Conservation (phyloP, 306 rosid genomes). For the Sicyos baderoa region DNA sequence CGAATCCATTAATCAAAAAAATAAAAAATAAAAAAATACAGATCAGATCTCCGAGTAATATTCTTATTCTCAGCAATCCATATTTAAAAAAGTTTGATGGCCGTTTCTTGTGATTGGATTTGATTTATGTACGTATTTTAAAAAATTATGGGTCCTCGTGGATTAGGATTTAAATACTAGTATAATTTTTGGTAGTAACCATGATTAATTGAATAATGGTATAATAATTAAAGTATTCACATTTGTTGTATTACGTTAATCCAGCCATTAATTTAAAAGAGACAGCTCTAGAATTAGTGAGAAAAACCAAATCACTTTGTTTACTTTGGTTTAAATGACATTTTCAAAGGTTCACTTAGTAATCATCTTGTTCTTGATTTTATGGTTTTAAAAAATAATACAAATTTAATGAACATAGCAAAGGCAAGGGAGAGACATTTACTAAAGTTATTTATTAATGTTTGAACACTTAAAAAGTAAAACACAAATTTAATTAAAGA, state of each 20-base stretch:
- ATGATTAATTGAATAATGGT: neutral
- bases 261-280: neutral
- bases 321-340: neutral
- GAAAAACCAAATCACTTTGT: neutral
- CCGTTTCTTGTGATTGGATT: neutral
- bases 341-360: neutral
- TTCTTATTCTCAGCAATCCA: conserved; percentile 5
- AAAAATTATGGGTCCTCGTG: neutral
- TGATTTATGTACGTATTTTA: neutral
- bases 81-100: neutral
- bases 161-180: neutral
- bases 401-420: no score
- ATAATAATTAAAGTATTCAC: neutral
- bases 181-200: neutral
- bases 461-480: no score
- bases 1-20: neutral
- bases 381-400: neutral
- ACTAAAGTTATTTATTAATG: no score
- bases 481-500: no score
- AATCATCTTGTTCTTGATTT: neutral
- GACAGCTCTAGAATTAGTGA: neutral
- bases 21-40: neutral
- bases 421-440: no score
- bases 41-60: neutral
- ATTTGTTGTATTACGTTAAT: neutral